These are phyloP conservation scores for Ulota crispa DNA, from an alignment of 225 moss, liverwort and hornwort species.

Conservation along the genomic window DNA sequence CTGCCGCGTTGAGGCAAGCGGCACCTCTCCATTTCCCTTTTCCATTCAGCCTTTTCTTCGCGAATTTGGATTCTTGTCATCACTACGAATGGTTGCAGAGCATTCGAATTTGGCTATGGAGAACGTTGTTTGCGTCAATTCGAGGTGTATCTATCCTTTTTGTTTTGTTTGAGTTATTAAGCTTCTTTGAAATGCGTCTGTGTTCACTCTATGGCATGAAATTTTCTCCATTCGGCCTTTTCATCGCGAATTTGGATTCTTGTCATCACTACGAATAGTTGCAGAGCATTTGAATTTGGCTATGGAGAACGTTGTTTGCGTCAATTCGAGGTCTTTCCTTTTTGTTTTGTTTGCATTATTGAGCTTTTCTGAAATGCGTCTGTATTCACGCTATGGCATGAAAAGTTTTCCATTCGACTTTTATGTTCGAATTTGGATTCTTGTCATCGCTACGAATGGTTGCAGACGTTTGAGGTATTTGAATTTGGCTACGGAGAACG, in stretches of 20 bases:
- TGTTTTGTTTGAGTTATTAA: no score
- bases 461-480: not conserved
- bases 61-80: not conserved
- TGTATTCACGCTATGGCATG: no score
- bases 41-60: not conserved
- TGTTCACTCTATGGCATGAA: no score
- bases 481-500: not conserved
- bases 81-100: not conserved
- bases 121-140: not conserved
- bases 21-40: not conserved
- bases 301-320: not conserved
- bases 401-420: no score
- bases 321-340: not conserved
- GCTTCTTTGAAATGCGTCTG: no score
- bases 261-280: not conserved
- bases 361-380: no score
- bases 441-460: not conserved
- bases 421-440: not conserved
- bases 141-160: not conserved
- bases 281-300: not conserved
- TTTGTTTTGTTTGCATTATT: no score
- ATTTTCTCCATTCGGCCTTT: not conserved
- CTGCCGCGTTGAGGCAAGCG: conserved; percentile 78
- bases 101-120: not conserved
- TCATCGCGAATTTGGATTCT: not conserved